Conservation (phyloP, 2,329 filamentous ascomycete genomes). For the Cercospora berteroae region DNA sequence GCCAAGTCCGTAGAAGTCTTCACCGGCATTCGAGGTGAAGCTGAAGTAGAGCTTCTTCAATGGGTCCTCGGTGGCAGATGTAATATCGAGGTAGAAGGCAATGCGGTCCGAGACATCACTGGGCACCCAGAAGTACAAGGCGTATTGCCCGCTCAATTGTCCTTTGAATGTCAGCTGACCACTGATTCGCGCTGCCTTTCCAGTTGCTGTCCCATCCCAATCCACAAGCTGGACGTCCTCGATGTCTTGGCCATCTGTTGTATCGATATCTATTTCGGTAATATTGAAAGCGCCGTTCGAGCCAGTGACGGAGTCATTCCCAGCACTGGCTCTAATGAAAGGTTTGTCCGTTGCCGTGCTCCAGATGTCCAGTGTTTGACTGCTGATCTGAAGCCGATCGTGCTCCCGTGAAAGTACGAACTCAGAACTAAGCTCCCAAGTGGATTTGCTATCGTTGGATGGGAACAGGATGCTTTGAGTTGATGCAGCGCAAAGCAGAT, state of each 20-base stretch:
- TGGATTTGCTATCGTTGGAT: not conserved
- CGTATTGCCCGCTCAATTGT: conserved; percentile 21
- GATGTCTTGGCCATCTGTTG: conserved; percentile 29
- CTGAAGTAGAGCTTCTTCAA: conserved; percentile 33
- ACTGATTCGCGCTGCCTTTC: conserved; percentile 27
- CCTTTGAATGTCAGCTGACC: conserved; percentile 27
- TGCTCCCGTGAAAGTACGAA: conserved; percentile 17
- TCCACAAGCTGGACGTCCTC: conserved; percentile 19
- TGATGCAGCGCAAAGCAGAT: conserved; percentile 18
- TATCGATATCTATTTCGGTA: conserved; percentile 27
- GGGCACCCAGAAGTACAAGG: conserved; percentile 29
- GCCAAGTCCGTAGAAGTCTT: conserved; percentile 34
- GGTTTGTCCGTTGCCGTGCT: conserved; percentile 22
- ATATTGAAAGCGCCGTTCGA: conserved; percentile 32
- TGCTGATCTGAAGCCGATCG: conserved; percentile 21
- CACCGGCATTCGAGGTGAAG: conserved; percentile 23
- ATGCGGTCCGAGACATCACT: conserved; percentile 21
- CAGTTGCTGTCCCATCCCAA: conserved; percentile 18
- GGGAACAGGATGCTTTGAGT: conserved; percentile 15
- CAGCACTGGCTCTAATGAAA: conserved; percentile 32
- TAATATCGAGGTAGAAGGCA: conserved; percentile 27
- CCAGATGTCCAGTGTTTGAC: conserved; percentile 25
- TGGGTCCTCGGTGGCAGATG: conserved; percentile 7
- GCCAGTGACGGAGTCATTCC: conserved; percentile 26
- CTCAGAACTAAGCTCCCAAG: conserved; percentile 17